A percentile compares a stretch with the other conserved stretches of the same genome.
phyloP scores from a whole-genome alignment of 352 stramenopile species.

The Phytopythium montanum region DNA sequence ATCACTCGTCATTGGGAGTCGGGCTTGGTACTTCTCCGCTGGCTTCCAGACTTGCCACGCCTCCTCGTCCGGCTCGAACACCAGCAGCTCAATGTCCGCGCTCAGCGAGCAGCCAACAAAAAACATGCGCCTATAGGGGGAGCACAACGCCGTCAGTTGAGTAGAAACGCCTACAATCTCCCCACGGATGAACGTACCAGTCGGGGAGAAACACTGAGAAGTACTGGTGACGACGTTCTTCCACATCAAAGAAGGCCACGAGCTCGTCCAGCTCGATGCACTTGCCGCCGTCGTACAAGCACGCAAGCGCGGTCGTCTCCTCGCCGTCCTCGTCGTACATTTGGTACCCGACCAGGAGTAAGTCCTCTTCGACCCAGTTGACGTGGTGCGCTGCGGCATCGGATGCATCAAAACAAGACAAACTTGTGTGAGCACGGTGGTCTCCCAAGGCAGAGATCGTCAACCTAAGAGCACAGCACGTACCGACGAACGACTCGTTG shows the following conservation, averaged over 20 bases:
- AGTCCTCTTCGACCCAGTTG: slow-evolving; percentile 66
- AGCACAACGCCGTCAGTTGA: slow-evolving; percentile 4
- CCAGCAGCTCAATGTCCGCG: slow-evolving; percentile 73
- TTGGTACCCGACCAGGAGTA: slow-evolving; percentile 60
- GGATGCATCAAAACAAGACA: not conserved
- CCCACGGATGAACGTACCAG: slow-evolving; percentile 27
- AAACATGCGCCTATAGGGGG: slow-evolving; percentile 57
- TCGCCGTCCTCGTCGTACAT: slow-evolving; percentile 48
- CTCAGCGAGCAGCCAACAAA: slow-evolving; percentile 76
- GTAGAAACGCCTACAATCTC: slow-evolving; percentile 3
- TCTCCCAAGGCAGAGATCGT: not conserved
- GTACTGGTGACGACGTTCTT: slow-evolving; percentile 52
- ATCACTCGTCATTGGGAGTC: slow-evolving; percentile 61
- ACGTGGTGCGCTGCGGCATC: slow-evolving; percentile 46
- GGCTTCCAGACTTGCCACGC: slow-evolving; percentile 77
- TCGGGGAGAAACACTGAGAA: slow-evolving; percentile 61
- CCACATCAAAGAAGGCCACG: slow-evolving; percentile 59
- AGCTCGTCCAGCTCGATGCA: slow-evolving; percentile 57
- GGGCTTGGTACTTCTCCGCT: slow-evolving; percentile 69
- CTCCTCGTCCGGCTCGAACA: slow-evolving; percentile 49
- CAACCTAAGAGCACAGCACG: not conserved
- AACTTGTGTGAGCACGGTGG: not conserved
- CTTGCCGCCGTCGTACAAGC: slow-evolving; percentile 48
- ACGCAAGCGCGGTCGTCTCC: slow-evolving; percentile 48
- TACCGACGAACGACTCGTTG: slow-evolving; percentile 30